Percentiles rank a stretch among this genome's conserved stretches.
These are phyloP conservation scores for Apostasia ramifera DNA, from an alignment of 106 monocot genomes.

Conservation along the genomic window DNA sequence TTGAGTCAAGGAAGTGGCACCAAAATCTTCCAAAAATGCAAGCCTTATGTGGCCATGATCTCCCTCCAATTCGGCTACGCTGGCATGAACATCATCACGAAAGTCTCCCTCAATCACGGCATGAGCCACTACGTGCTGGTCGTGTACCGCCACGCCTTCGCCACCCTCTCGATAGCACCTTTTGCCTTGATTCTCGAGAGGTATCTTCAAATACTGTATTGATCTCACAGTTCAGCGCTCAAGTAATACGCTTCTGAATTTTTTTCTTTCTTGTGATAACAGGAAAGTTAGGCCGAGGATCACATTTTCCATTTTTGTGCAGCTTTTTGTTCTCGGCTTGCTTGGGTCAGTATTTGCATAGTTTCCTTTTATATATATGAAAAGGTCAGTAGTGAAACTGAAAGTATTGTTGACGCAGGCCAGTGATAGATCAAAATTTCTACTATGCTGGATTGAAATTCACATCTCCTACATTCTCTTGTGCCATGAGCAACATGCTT, in stretches of 20 bases:
- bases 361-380: not conserved
- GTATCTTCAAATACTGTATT: conserved; percentile 7
- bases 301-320: conserved; percentile 44
- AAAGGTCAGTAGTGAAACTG: no score
- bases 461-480: conserved; percentile 64
- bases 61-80: conserved; percentile 68
- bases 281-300: conserved; percentile 58
- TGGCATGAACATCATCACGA: conserved; percentile 63
- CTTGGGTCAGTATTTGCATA: conserved; percentile 39
- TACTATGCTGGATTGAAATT: conserved; percentile 59
- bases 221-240: not conserved
- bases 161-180: conserved; percentile 57
- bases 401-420: conserved; percentile 14
- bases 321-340: conserved; percentile 48
- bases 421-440: conserved; percentile 71
- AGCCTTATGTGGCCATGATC: conserved; percentile 41
- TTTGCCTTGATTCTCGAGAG: conserved; percentile 61
- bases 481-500: conserved; percentile 73
- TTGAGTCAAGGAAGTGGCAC: not conserved
- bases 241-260: not conserved
- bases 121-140: conserved; percentile 74
- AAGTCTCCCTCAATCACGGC: conserved; percentile 55
- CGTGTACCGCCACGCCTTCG: conserved; percentile 67
- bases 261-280: not conserved
- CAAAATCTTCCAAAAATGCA: conserved; percentile 8